These are phyloP conservation scores for Rhodamnia argentea DNA, from an alignment of 345 rosid genomes.

Conservation along the genomic window DNA sequence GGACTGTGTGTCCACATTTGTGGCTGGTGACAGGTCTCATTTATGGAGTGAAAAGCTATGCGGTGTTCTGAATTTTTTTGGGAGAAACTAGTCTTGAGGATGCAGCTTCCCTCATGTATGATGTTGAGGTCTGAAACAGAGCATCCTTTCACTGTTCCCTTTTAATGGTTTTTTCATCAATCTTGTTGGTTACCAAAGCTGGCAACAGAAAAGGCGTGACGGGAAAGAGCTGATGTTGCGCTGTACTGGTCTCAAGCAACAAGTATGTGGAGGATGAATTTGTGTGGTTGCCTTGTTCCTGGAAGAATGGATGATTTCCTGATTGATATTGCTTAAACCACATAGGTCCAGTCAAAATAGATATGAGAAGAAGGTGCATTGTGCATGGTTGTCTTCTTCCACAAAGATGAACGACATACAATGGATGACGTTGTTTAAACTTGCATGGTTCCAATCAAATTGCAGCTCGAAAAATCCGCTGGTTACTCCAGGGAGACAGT, in stretches of 20 bases:
- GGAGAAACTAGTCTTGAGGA: constrained; percentile 12
- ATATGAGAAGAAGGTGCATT: neutral
- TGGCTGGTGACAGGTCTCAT: constrained; percentile 52
- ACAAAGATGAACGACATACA: neutral
- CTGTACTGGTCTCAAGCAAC: neutral
- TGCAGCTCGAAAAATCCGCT: neutral
- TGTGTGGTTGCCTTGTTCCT: neutral
- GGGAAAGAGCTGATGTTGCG: no score
- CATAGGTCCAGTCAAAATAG: neutral
- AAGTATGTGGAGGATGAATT: neutral
- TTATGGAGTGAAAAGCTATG: constrained; percentile 38
- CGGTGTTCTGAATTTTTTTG: constrained; percentile 30
- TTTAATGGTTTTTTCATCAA: no score
- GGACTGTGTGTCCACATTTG: constrained; percentile 35
- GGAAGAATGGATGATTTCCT: neutral
- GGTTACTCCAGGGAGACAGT: neutral
- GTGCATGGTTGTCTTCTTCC: neutral
- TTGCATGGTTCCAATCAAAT: neutral
- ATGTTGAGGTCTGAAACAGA: constrained; percentile 3
- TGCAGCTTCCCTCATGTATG: constrained; percentile 10
- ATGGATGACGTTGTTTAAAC: neutral
- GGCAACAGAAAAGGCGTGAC: no score
- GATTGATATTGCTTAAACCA: neutral
- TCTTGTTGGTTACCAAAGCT: no score
- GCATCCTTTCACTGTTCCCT: no score